Evolutionary conservation across 2,329 filamentous ascomycete species (phyloP).

Genomic region (Fusarium hostae): DNA sequence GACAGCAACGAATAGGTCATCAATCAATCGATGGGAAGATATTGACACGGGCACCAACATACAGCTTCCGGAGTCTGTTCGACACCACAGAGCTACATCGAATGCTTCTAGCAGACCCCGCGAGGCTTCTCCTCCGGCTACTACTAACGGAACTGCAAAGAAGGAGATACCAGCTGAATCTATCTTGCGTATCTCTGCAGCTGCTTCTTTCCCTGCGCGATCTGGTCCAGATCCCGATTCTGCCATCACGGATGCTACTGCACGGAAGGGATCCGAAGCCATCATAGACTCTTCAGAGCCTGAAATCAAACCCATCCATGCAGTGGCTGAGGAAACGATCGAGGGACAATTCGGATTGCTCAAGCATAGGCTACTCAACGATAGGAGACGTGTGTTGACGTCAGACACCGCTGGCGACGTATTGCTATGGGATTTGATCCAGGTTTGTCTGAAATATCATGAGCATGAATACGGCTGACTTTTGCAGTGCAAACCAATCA

Average conservation of each 20-base stretch:
- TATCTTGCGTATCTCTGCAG: conserved; percentile 85
- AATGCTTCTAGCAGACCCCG: conserved; percentile 54
- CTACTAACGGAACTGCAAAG: conserved; percentile 53
- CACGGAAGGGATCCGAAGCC: conserved; percentile 54
- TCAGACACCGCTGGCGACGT: conserved; percentile 96
- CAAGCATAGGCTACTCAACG: conserved; percentile 91
- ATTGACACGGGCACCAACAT: conserved; percentile 82
- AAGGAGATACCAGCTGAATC: conserved; percentile 81
- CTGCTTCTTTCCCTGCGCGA: conserved; percentile 76
- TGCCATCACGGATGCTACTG: conserved; percentile 55
- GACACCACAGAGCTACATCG: conserved; percentile 60
- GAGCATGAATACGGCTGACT: conserved; percentile 17
- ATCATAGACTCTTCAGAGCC: conserved; percentile 45
- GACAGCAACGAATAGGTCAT: conserved; percentile 90
- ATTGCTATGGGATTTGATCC: conserved; percentile 91
- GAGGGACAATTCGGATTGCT: conserved; percentile 96
- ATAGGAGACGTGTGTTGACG: conserved; percentile 88
- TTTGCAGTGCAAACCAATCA: conserved; percentile 80
- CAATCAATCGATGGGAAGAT: conserved; percentile 91
- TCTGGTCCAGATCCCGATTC: conserved; percentile 65
- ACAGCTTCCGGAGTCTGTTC: conserved; percentile 68
- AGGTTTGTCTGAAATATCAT: conserved; percentile 61
- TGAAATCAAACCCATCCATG: conserved; percentile 69
- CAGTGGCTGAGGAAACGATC: conserved; percentile 81
- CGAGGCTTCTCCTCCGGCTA: conserved; percentile 48